Percentiles rank a stretch among this genome's conserved stretches.
These are phyloP conservation scores for Sanghuangporus baumii DNA, from an alignment of 1,284 basidiomycete species.

Conservation along the genomic window DNA sequence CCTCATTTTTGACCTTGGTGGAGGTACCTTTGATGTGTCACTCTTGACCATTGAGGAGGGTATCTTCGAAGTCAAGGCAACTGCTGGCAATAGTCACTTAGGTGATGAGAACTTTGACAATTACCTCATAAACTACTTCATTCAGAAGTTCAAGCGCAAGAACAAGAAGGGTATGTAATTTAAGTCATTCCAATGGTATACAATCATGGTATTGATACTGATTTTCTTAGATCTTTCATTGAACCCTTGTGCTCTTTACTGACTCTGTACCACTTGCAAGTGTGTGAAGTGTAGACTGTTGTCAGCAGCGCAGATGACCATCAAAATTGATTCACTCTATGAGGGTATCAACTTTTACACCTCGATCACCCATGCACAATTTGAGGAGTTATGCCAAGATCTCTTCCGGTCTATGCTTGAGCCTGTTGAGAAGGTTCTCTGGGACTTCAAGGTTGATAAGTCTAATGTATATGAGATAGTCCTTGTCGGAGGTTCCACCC, in stretches of 20 bases:
- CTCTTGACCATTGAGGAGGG: constrained; percentile 97
- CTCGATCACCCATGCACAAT: constrained; percentile 95
- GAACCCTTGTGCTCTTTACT: constrained; percentile 94
- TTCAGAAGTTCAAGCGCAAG: constrained; percentile 98
- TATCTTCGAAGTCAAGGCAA: constrained; percentile 99
- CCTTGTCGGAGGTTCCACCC: constrained; percentile 96
- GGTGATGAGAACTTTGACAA: constrained; percentile 99
- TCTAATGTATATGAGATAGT: constrained; percentile 93
- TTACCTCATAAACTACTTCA: constrained; percentile 96
- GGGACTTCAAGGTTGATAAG: constrained; percentile 98
- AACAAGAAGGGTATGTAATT: constrained; percentile 84
- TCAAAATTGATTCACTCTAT: constrained; percentile 97
- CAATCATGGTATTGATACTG: constrained; percentile 20
- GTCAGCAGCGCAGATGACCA: constrained; percentile 92
- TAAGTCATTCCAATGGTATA: constrained; percentile 19
- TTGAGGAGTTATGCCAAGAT: constrained; percentile 97
- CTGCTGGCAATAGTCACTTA: constrained; percentile 97
- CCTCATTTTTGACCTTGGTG: constrained; percentile 96
- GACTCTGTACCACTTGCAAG: constrained; percentile 96
- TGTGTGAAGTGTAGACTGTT: constrained; percentile 98
- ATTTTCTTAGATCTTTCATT: constrained; percentile 66
- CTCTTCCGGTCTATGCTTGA: constrained; percentile 97
- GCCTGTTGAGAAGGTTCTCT: constrained; percentile 97
- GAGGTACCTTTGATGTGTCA: constrained; percentile 99
- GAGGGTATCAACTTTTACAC: constrained; percentile 99